Evolutionary conservation across 1,284 basidiomycete genomes (phyloP).

Genomic region (Moniliella sp.): DNA sequence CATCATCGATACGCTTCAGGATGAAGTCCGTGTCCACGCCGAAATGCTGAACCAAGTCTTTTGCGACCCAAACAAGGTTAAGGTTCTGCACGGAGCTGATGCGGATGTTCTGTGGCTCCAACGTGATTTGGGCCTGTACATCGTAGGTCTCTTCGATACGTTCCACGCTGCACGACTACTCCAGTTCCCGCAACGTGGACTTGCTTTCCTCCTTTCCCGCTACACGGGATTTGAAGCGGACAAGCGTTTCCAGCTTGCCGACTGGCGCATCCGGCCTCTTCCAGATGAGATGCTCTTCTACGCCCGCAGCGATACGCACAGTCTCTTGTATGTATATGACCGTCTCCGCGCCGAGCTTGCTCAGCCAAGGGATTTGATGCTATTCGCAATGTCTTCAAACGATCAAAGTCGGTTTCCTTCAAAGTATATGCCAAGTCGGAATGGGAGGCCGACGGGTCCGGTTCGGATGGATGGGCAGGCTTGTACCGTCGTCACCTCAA

Average conservation of each 20-base stretch:
- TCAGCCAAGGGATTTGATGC: constrained; percentile 37
- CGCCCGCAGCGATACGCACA: constrained; percentile 86
- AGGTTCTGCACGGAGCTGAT: constrained; percentile 68
- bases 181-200: constrained; percentile 52
- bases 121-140: constrained; percentile 72
- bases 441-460: constrained; percentile 22
- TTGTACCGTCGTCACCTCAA: constrained; percentile 20
- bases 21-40: constrained; percentile 49
- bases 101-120: constrained; percentile 89
- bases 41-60: constrained; percentile 48
- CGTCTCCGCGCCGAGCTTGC: constrained; percentile 66
- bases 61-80: constrained; percentile 60
- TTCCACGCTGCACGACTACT: constrained; percentile 67
- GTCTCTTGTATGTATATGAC: constrained; percentile 77
- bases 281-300: constrained; percentile 73
- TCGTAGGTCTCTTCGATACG: constrained; percentile 88
- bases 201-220: constrained; percentile 63
- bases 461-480: constrained; percentile 20
- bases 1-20: constrained; percentile 56
- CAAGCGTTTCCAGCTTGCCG: constrained; percentile 83
- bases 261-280: constrained; percentile 80
- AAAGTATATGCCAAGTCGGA: constrained; percentile 27
- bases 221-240: constrained; percentile 80
- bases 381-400: constrained; percentile 17
- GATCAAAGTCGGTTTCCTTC: constrained; percentile 18